Evolutionary conservation across 2,329 filamentous ascomycete species (phyloP).

Genomic region (Anisogramma anomala): DNA sequence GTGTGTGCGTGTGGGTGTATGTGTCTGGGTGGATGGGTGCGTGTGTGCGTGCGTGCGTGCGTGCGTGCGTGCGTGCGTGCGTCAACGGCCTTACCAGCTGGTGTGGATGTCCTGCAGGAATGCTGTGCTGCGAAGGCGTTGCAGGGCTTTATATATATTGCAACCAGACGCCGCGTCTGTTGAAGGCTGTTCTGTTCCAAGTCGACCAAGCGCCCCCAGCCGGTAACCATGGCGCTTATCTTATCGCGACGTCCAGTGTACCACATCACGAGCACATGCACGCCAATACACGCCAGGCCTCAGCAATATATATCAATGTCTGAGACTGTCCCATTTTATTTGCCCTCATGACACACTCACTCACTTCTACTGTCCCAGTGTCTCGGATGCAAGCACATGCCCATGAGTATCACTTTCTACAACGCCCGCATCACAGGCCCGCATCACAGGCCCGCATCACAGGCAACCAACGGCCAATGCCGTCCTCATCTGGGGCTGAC

Average conservation of each 20-base stretch:
- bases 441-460: too few species aligned
- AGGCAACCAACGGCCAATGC: constrained; percentile 14
- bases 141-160: too few species aligned
- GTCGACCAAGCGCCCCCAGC: neutral
- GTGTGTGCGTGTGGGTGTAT: too few species aligned
- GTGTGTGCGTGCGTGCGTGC: too few species aligned
- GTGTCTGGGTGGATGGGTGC: neutral
- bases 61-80: neutral
- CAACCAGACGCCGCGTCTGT: too few species aligned
- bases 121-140: neutral
- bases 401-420: neutral
- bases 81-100: too few species aligned
- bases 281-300: neutral
- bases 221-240: constrained; percentile 5
- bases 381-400: neutral
- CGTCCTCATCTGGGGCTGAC: constrained; percentile 6
- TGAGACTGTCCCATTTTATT: constrained; percentile 4
- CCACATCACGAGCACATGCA: neutral
- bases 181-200: too few species aligned
- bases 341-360: neutral
- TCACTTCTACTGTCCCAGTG: too few species aligned
- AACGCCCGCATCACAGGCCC: neutral
- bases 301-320: constrained; percentile 2
- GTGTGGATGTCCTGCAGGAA: neutral
- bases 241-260: constrained; percentile 6